Base-by-base conservation (phyloP, 2,329 filamentous ascomycete genomes). In the Aspergillus intermedius region DNA sequence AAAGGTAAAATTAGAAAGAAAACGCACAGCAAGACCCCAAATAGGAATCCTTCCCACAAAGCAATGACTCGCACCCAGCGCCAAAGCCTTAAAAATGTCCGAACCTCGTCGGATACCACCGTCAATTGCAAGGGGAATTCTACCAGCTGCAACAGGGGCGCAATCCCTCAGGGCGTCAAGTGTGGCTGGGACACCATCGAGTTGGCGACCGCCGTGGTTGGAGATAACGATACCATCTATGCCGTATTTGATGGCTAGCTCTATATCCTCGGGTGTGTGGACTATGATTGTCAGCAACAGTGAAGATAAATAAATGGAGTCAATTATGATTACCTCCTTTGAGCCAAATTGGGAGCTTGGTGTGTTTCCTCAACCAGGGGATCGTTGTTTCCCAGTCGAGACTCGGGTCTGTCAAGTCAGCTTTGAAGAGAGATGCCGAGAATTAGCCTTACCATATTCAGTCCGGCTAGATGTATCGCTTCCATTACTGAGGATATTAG, bases 311-410 rank as follows among this genome's bases (percentile, higher is more conserved):
- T 35, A 8, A 17, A n/a, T n/a, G 13, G 15, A 4, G 34, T 35
- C 6, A 54, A 44, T 45, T 60, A 64, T 40, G 59, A 50, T 35
- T 52, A 63, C 54, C 56, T 49, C 58, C 62, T 57, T 67, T 62
- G 28, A 64, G 44, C 61, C 56, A 67, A 22, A 60, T 73, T 37
- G 75, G 66, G 61, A 80, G 67, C 39, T 67, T 71, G 1, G 76
- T 78, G 39, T 74, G 62, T 12, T 65, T 62, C 17, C 73, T 64
- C 34, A 81, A 58, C 72, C 74, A 80, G 0, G 69, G 66, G 40
- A 80, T 75, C 4, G 74, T 71, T 1, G 61, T 61, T 19, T 74
- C 74, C 78, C 78, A 82, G 48, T 73, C 72, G 15, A 73, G 57
- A 13, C 63, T 67, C 1, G 68, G 57, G 46, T 74, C 72, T 65